Evolutionary conservation across 1,284 basidiomycete genomes (phyloP).

Genomic region (Filobasidium uniguttulatum): DNA sequence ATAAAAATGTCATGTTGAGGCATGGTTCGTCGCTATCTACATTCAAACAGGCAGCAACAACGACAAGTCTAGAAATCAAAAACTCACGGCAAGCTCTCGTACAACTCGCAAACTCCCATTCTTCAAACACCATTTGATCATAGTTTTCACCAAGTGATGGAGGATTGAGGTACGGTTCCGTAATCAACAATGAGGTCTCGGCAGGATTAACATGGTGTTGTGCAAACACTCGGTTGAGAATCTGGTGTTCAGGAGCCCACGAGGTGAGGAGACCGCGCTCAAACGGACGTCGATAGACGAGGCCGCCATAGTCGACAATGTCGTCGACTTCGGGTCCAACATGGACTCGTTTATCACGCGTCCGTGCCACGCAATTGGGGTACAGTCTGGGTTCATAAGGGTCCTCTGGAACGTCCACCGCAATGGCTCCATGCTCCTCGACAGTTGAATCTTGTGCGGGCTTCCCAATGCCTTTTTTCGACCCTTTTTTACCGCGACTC

Average conservation of each 20-base stretch:
- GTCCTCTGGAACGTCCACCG: too few relatives aligned
- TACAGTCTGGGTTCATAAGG: constrained; percentile 43
- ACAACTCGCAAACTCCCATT: constrained; percentile 81
- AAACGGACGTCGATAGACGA: constrained; percentile 68
- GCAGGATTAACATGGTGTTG: constrained; percentile 51
- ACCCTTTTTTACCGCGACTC: not conserved
- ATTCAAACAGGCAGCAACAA: not conserved
- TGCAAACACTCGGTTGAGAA: constrained; percentile 77
- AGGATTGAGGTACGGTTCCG: constrained; percentile 86
- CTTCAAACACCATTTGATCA: constrained; percentile 89
- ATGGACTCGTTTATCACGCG: constrained; percentile 61
- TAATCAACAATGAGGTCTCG: constrained; percentile 62
- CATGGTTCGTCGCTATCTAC: not conserved
- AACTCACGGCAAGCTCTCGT: constrained; percentile 63
- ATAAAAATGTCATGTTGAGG: not conserved
- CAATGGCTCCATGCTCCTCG: too few relatives aligned
- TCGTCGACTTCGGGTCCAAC: constrained; percentile 64
- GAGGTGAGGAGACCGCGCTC: constrained; percentile 83
- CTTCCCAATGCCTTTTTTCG: constrained; percentile 26
- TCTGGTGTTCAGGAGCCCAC: constrained; percentile 80
- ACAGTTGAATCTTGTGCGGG: not conserved
- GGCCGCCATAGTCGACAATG: constrained; percentile 61
- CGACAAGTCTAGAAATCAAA: not conserved
- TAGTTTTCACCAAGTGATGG: constrained; percentile 80
- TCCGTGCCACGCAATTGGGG: constrained; percentile 64